A percentile compares a stretch with the other conserved stretches of the same genome.
These are phyloP conservation scores for Aspergillus ibericus DNA, from an alignment of 2,329 filamentous ascomycete species.

Conservation along the genomic window DNA sequence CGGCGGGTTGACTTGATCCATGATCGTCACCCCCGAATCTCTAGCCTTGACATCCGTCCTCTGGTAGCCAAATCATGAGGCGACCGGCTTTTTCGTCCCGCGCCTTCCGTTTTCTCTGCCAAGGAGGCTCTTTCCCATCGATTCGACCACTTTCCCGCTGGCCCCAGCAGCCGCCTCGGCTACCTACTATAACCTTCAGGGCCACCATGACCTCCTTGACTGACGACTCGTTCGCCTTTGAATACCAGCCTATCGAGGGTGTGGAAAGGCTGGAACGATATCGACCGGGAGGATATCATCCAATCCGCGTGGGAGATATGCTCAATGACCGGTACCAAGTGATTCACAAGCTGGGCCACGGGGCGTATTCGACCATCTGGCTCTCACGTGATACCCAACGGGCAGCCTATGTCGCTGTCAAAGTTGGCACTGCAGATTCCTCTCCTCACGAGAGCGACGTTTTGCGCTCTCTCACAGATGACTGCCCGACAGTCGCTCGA, in stretches of 20 bases:
- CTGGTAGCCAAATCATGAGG: too few relatives aligned
- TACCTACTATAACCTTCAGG: constrained; percentile 4
- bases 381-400: constrained; percentile 32
- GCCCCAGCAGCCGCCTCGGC: neutral
- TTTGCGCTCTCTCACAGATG: neutral
- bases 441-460: neutral
- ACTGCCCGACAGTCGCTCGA: neutral
- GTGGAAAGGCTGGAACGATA: constrained; percentile 28
- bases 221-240: neutral
- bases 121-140: too few relatives aligned
- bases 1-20: too few relatives aligned
- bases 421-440: constrained; percentile 12
- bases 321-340: constrained; percentile 43
- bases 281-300: constrained; percentile 43
- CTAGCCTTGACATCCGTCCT: too few relatives aligned
- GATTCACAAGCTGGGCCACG: constrained; percentile 47
- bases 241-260: constrained; percentile 4
- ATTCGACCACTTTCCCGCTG: too few relatives aligned
- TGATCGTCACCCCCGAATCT: too few relatives aligned
- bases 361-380: constrained; percentile 48
- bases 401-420: constrained; percentile 8
- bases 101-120: too few relatives aligned
- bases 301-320: constrained; percentile 41
- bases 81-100: too few relatives aligned
- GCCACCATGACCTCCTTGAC: neutral